A percentile compares a stretch with the other conserved stretches of the same genome.
phyloP scores from a whole-genome alignment of 345 rosid genomes.

The Clausena lansium region DNA sequence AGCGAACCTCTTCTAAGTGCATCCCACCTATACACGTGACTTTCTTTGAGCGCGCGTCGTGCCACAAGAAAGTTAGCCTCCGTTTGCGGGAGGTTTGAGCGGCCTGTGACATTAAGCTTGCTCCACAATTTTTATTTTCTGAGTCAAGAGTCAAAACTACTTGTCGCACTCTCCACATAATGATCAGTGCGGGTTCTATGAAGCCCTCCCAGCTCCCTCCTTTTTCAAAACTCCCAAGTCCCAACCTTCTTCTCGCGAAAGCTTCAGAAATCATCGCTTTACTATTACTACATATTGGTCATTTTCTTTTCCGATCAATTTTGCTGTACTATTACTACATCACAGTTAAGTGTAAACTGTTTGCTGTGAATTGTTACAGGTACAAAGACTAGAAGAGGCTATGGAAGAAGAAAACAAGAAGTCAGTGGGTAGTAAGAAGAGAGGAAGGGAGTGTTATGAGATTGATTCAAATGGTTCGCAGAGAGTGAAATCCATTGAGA shows the following conservation, averaged over 20 bases:
- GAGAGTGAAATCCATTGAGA: constrained; percentile 49
- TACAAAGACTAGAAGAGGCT: constrained; percentile 60
- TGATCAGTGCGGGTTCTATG: not conserved
- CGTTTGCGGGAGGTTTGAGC: too few relatives aligned
- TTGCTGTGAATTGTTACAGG: constrained; percentile 34
- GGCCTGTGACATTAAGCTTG: too few relatives aligned
- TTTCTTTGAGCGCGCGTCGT: too few relatives aligned
- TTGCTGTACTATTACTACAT: too few relatives aligned
- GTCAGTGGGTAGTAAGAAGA: constrained; percentile 30
- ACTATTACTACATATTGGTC: constrained; percentile 61
- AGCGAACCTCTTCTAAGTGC: too few relatives aligned
- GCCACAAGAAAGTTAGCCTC: too few relatives aligned
- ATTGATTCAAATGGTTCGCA: constrained; percentile 24
- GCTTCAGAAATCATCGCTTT: not conserved
- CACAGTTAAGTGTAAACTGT: not conserved
- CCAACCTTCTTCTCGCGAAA: not conserved
- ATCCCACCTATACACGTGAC: too few relatives aligned
- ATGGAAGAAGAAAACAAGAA: constrained; percentile 36
- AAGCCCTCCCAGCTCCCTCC: not conserved
- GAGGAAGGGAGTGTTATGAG: constrained; percentile 45
- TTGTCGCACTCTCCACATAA: not conserved
- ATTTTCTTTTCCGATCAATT: not conserved
- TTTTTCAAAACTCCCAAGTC: not conserved
- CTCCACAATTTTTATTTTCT: not conserved
- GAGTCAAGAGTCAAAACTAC: not conserved